phyloP scores from a whole-genome alignment of 352 stramenopile genomes.

The Thraustochytrium striatum region DNA sequence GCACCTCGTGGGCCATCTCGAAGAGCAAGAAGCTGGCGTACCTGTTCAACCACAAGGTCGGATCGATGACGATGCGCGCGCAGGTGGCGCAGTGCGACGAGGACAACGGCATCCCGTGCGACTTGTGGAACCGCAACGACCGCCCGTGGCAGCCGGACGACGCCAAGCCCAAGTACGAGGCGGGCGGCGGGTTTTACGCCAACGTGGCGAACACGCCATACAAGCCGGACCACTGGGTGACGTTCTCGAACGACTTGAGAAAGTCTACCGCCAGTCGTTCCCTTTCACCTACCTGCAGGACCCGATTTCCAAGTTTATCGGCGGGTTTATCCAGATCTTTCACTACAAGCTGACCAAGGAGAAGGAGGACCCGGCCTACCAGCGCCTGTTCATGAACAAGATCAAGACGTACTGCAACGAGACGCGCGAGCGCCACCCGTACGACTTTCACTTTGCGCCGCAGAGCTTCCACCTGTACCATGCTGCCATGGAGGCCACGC shows the following conservation, averaged over 20 bases:
- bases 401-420: too few relatives aligned
- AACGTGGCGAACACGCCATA: neutral
- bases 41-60: neutral
- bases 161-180: neutral
- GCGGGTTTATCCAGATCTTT: neutral
- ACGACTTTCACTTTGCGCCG: neutral
- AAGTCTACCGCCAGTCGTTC: neutral
- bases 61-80: neutral
- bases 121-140: neutral
- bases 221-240: neutral
- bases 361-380: neutral
- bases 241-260: neutral
- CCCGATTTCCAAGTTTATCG: neutral
- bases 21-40: neutral
- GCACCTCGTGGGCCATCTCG: neutral
- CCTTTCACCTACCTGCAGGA: neutral
- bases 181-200: neutral
- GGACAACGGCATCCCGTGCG: neutral
- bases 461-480: neutral
- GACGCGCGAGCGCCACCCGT: neutral
- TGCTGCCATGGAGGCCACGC: neutral
- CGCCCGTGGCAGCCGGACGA: neutral
- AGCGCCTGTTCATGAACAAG: neutral
- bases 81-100: neutral
- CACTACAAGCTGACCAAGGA: neutral